Evolutionary conservation across 2,329 filamentous ascomycete genomes (phyloP).

Genomic region (Paramyrothecium roridum): DNA sequence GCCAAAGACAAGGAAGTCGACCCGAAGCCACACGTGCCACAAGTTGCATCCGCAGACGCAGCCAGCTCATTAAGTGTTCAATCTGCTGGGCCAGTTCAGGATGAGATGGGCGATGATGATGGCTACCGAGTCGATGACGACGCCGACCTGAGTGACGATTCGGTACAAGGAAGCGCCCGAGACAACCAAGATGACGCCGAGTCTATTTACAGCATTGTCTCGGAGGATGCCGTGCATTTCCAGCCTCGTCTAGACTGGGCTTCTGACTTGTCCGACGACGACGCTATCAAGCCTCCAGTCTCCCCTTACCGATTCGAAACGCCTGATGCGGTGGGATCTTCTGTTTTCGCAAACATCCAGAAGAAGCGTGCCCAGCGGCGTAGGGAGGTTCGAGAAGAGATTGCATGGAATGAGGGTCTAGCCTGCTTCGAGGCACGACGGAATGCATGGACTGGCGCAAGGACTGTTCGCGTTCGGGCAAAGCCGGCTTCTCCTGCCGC

Average conservation of each 20-base stretch:
- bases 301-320: conserved; percentile 50
- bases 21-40: too few species aligned
- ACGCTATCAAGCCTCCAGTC: conserved; percentile 22
- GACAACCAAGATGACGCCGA: conserved; percentile 40
- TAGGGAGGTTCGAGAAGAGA: conserved; percentile 59
- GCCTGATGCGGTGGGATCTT: conserved; percentile 41
- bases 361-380: conserved; percentile 55
- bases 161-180: conserved; percentile 26
- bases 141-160: conserved; percentile 32
- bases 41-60: not conserved
- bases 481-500: conserved; percentile 39
- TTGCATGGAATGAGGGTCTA: conserved; percentile 77
- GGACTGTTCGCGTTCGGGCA: conserved; percentile 50
- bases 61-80: conserved; percentile 9
- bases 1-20: not conserved
- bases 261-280: conserved; percentile 54
- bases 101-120: conserved; percentile 30
- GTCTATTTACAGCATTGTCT: conserved; percentile 56
- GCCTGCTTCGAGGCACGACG: conserved; percentile 75
- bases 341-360: conserved; percentile 36
- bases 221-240: conserved; percentile 50
- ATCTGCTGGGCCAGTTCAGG: conserved; percentile 16
- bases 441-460: conserved; percentile 83
- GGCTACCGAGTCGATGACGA: conserved; percentile 35
- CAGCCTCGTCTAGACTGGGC: conserved; percentile 52